These are phyloP conservation scores for Phalaenopsis aphrodite DNA, from an alignment of 106 monocot genomes.

Conservation along the genomic window DNA sequence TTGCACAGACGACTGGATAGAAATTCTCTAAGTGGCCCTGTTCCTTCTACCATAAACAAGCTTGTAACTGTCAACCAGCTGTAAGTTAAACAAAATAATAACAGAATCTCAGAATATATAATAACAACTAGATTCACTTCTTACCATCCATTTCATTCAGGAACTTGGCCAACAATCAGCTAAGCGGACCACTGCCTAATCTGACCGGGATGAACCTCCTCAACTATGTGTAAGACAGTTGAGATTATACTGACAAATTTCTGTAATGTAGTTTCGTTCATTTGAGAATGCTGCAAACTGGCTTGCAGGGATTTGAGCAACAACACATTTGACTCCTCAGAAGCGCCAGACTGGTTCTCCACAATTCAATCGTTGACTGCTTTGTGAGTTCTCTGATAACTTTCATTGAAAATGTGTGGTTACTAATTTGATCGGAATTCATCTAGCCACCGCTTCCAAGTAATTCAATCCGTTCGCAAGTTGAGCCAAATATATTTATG, in stretches of 20 bases:
- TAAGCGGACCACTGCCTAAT: constrained; percentile 56
- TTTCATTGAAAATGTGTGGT: not conserved
- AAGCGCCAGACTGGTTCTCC: constrained; percentile 64
- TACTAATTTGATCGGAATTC: too few species aligned
- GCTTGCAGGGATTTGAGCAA: constrained; percentile 80
- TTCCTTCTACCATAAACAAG: constrained; percentile 63
- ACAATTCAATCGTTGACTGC: constrained; percentile 35
- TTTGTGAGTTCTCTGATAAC: constrained; percentile 47
- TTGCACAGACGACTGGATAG: constrained; percentile 66
- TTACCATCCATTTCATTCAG: constrained; percentile 24
- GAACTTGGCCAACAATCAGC: constrained; percentile 68
- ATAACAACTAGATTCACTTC: not conserved
- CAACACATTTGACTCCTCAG: constrained; percentile 47
- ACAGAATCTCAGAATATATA: not conserved
- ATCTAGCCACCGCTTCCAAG: too few species aligned
- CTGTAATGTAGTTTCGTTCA: not conserved
- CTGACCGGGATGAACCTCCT: constrained; percentile 42
- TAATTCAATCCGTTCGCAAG: too few species aligned
- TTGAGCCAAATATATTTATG: too few species aligned
- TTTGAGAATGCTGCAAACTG: not conserved
- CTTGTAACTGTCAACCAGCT: constrained; percentile 46
- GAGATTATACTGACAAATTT: not conserved
- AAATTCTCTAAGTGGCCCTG: constrained; percentile 48
- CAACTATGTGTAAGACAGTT: constrained; percentile 57
- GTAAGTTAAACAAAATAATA: constrained; percentile 41